Conservation (phyloP, 2,329 filamentous ascomycete species). For the Neonectria coccinea region DNA sequence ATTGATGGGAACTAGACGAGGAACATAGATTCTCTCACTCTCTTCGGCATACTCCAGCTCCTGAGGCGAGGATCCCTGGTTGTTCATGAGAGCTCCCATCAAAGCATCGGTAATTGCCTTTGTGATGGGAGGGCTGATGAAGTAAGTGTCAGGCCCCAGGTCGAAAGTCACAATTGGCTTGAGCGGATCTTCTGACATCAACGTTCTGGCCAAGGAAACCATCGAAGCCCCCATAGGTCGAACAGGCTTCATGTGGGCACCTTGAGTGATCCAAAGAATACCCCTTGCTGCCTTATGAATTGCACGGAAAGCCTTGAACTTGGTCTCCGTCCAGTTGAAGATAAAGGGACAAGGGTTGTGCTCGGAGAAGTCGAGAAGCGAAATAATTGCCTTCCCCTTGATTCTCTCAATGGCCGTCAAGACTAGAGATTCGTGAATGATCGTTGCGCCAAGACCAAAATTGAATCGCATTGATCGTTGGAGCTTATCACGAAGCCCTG, state of each 20-base stretch:
- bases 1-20: conserved; percentile 56
- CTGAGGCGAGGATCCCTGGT: conserved; percentile 29
- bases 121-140: conserved; percentile 16
- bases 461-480: background rate
- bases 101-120: conserved; percentile 45
- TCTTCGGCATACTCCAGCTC: conserved; percentile 60
- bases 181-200: conserved; percentile 62
- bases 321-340: conserved; percentile 53
- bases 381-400: conserved; percentile 53
- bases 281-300: conserved; percentile 53
- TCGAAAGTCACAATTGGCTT: conserved; percentile 60
- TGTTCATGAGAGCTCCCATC: conserved; percentile 37
- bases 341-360: conserved; percentile 46
- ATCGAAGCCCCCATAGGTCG: conserved; percentile 55
- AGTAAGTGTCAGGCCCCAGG: conserved; percentile 42
- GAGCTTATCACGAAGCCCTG: background rate
- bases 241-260: conserved; percentile 52
- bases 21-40: conserved; percentile 54
- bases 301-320: conserved; percentile 56
- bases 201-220: conserved; percentile 59
- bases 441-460: background rate
- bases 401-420: conserved; percentile 31
- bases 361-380: conserved; percentile 58
- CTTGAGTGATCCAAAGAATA: conserved; percentile 62
- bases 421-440: conserved; percentile 27